These are phyloP conservation scores for Tirmania nivea DNA, from an alignment of 495 filamentous ascomycete species.

Conservation along the genomic window DNA sequence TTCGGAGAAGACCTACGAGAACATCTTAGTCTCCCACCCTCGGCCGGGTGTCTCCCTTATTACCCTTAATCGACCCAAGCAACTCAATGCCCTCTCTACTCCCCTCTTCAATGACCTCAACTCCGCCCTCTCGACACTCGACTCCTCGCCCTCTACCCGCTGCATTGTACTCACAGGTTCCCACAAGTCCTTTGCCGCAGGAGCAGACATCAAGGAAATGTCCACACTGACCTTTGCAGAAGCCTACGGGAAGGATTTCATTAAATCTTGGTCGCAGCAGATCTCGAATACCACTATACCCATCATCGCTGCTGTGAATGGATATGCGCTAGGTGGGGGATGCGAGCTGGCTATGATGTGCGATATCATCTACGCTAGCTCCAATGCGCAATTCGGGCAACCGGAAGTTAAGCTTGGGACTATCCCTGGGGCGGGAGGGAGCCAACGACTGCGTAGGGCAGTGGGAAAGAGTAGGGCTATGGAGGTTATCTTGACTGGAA, in stretches of 20 bases:
- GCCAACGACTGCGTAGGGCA: constrained; percentile 66
- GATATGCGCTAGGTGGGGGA: constrained; percentile 81
- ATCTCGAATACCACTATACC: constrained; percentile 69
- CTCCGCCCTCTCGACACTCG: constrained; percentile 47
- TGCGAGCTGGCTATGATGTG: constrained; percentile 97
- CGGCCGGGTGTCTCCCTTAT: constrained; percentile 65
- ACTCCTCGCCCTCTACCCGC: constrained; percentile 43
- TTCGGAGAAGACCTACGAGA: constrained; percentile 36
- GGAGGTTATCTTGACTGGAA: constrained; percentile 80
- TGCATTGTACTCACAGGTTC: constrained; percentile 75
- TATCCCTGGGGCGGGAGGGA: constrained; percentile 81
- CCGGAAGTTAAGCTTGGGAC: constrained; percentile 88
- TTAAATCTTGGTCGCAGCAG: constrained; percentile 74
- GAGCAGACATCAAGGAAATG: constrained; percentile 99
- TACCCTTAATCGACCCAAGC: constrained; percentile 86
- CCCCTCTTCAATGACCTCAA: constrained; percentile 83
- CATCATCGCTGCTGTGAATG: constrained; percentile 80
- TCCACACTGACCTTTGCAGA: constrained; percentile 61
- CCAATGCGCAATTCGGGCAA: constrained; percentile 71
- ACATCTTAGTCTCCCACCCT: constrained; percentile 57
- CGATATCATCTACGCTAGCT: constrained; percentile 79
- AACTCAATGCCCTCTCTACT: constrained; percentile 74
- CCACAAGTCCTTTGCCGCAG: constrained; percentile 77
- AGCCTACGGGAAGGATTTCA: constrained; percentile 75
- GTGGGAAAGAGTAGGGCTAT: constrained; percentile 81